Conservation (phyloP, 1,284 basidiomycete species). For the Sanghuangporus weigelae region DNA sequence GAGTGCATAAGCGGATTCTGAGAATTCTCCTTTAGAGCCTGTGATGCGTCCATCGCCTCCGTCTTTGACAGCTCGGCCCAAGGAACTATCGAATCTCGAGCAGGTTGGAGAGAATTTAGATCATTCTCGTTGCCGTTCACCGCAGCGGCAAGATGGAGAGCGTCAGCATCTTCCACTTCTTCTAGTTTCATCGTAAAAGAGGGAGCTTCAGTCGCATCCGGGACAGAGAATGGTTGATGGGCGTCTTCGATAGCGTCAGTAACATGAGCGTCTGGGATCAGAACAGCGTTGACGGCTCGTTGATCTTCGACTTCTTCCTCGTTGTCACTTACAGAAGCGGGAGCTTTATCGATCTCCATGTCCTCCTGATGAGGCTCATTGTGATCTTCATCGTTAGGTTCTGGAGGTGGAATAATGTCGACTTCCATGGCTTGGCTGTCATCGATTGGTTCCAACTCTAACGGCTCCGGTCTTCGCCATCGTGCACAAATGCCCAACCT, state of each 20-base stretch:
- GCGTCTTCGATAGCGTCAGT: conserved; percentile 46
- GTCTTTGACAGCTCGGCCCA: conserved; percentile 27
- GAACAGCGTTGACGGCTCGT: conserved; percentile 49
- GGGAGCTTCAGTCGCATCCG: conserved; percentile 27
- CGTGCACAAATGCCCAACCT: conserved; percentile 63
- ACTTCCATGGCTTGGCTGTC: conserved; percentile 6
- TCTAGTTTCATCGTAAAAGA: conserved; percentile 51
- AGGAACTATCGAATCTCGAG: conserved; percentile 6
- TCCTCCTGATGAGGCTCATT: not conserved
- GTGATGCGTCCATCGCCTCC: conserved; percentile 16
- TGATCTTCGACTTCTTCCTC: conserved; percentile 41
- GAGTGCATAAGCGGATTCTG: conserved; percentile 47
- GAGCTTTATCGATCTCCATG: not conserved
- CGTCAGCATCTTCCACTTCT: conserved; percentile 54
- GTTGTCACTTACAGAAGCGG: not conserved
- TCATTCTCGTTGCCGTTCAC: conserved; percentile 12
- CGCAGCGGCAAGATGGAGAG: conserved; percentile 31
- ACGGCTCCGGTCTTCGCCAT: conserved; percentile 48
- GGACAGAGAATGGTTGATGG: conserved; percentile 22
- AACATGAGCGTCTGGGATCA: conserved; percentile 45
- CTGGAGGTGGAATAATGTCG: not conserved
- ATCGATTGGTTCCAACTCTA: conserved; percentile 19
- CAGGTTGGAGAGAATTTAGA: conserved; percentile 31
- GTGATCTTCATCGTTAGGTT: not conserved
- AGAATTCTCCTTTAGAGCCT: conserved; percentile 33